Evolutionary conservation across 2,329 filamentous ascomycete species (phyloP), one percentile per base, ranked within the genome.

Genomic region (Phialophora expanda): DNA sequence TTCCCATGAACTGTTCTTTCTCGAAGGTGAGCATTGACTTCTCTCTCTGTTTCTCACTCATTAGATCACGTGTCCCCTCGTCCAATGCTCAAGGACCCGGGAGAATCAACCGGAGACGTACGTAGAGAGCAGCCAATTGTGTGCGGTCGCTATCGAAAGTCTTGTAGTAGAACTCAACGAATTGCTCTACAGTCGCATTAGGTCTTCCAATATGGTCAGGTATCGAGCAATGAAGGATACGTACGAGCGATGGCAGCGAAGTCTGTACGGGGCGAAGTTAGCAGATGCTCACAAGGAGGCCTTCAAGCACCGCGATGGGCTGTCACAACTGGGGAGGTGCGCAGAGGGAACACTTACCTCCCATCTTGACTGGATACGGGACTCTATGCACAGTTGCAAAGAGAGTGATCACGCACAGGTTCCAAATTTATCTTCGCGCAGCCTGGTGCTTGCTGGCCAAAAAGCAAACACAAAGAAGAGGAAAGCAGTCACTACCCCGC

Each of bases 11-110:
- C 14, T 89, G 87, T 53, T 82, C 74, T 55, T 85, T 88, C 85
- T 98, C 92, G 76, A 97, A 98, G 58, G 94, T 97, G 80, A 98
- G 85, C 90, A 97, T 96, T 56, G 95, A 98, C 67, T 89, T 79
- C 4, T 90, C 86, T 75, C 90, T 88, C 92, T 97, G 73, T 75
- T 64, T 54, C 53, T 69, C 70, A 17, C 7, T 4, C 28, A 48
- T 61, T 30, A 61, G 58, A 41, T 53, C 24, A 24, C 14, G 24
- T 38, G 50, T 51, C 12, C 67, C 30, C 32, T 48, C 30, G 56
- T 65, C 54, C 54, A 32, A 34, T 63, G 48, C 57, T 38, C 24
- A 26, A 38, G 30, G 41, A 65, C 58, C 32, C 51, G 26, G 30
- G 48, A 7, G 22, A 26, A 22, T 50, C 12, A 6, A 26, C 22